Base-by-base conservation (phyloP, 1,284 basidiomycete species). In the Cutaneotrichosporon spelunceum region DNA sequence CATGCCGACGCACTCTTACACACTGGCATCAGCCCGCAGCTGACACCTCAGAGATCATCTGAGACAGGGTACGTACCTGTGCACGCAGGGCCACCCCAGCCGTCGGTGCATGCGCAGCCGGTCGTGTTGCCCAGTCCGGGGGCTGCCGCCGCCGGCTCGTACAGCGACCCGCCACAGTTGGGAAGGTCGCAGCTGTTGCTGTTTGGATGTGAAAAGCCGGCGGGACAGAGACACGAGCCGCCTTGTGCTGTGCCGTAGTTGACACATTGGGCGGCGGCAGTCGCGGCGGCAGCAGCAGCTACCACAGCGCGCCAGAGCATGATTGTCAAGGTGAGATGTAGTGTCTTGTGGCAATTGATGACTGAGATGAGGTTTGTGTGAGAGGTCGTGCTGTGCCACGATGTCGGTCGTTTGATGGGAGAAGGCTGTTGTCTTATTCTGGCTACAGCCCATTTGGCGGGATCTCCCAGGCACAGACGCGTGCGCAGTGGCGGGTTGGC, bases 31-130 rank as follows among this genome's bases (percentile, higher is more conserved):
- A 19, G 36, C 23, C n/a, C 5, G 7, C 13, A n/a, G n/a, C n/a
- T n/a, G n/a, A n/a, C n/a, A n/a, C n/a, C n/a, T n/a, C n/a, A n/a
- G n/a, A n/a, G n/a, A n/a, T n/a, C n/a, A n/a, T n/a, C n/a, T 7
- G 26, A n/a, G 23, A 8, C 44, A 19, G 21, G 27, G 13, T n/a
- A 70, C 73, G 57, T 56, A 80, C 80, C 78, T 65, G 91, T 90
- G 77, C 91, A 93, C 0, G 85, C 87, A 0, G 83, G 83, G 3
- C 91, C 91, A 1, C 80, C 81, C 90, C 90, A 93, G 0, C 88
- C 90, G 56, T 72, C 71, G 62, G 84, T 78, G 73, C 91, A 93
- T 0, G 81, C 77, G 70, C 91, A 93, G 3, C 77, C 89, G 14
- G 84, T 81, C 56, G 84, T 83, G 21, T 79, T 80, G 2, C 81